Evolutionary conservation across 1,284 basidiomycete species (phyloP).

Genomic region (Heterobasidion occidentale): DNA sequence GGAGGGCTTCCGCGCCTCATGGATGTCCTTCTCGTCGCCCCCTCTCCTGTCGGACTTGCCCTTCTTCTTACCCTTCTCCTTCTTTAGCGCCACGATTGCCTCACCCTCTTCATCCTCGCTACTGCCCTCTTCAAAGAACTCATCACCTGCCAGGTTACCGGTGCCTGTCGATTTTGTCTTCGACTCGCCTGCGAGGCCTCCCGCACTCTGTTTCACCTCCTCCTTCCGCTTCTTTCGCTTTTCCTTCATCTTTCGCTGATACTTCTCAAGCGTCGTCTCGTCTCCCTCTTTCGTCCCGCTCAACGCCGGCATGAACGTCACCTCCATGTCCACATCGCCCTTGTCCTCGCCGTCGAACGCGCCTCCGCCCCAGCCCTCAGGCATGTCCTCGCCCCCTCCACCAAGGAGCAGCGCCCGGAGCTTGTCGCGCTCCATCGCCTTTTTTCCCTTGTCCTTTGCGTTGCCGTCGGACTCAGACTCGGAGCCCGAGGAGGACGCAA

Average conservation of each 20-base stretch:
- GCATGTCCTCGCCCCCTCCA: conserved; percentile 53
- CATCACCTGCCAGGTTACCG: conserved; percentile 36
- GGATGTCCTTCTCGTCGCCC: conserved; percentile 5
- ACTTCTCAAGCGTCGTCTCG: conserved; percentile 79
- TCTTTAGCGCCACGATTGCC: conserved; percentile 11
- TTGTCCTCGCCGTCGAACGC: conserved; percentile 22
- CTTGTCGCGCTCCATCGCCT: conserved; percentile 47
- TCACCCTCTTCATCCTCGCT: conserved; percentile 25
- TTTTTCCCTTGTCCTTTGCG: conserved; percentile 25
- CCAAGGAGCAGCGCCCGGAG: conserved; percentile 68
- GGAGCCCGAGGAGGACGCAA: conserved; percentile 66
- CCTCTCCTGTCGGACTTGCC: background rate
- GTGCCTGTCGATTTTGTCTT: conserved; percentile 13
- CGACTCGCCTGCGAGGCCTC: background rate
- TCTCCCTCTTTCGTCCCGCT: conserved; percentile 43
- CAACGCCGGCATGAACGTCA: conserved; percentile 87
- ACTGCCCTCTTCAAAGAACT: conserved; percentile 62
- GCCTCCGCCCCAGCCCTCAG: conserved; percentile 71
- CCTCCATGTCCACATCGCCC: conserved; percentile 77
- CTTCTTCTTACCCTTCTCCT: conserved; percentile 17
- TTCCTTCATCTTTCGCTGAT: conserved; percentile 83
- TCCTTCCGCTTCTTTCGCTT: conserved; percentile 78
- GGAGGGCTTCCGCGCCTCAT: conserved; percentile 21
- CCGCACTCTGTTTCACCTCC: conserved; percentile 37
- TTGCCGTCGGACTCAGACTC: conserved; percentile 33